Percentiles rank a stretch among this genome's conserved stretches.
These are phyloP conservation scores for Penicillium chermesinum DNA, from an alignment of 495 filamentous ascomycete species.

Conservation along the genomic window DNA sequence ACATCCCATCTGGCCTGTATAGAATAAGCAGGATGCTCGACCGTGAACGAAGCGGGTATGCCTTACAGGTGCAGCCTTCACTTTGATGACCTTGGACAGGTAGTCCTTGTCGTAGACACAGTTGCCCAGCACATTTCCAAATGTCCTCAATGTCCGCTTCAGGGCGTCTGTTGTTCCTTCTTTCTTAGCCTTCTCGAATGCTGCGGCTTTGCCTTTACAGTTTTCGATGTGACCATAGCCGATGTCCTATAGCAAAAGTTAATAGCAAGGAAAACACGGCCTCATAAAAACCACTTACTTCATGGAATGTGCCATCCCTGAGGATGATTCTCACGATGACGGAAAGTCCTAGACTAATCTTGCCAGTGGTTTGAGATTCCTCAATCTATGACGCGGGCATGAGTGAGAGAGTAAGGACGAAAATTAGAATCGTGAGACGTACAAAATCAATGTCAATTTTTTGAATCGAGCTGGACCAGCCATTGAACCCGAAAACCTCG, in stretches of 20 bases:
- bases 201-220: conserved; percentile 85
- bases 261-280: background rate
- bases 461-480: conserved; percentile 88
- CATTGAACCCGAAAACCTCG: conserved; percentile 98
- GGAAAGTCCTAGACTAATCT: conserved; percentile 74
- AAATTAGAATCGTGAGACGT: conserved; percentile 13
- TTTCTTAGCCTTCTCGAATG: conserved; percentile 97
- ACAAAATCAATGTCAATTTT: conserved; percentile 91
- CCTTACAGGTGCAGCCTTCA: conserved; percentile 62
- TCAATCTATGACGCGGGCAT: conserved; percentile 48
- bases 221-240: conserved; percentile 96
- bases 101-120: conserved; percentile 98
- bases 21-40: background rate
- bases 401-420: no score
- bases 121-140: conserved; percentile 94
- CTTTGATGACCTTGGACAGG: conserved; percentile 71
- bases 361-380: conserved; percentile 55
- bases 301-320: conserved; percentile 88
- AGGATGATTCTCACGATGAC: conserved; percentile 86
- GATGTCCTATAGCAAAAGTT: conserved; percentile 57
- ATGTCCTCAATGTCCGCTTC: conserved; percentile 83
- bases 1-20: conserved; percentile 62
- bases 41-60: background rate
- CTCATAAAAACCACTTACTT: conserved; percentile 39
- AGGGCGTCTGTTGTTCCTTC: conserved; percentile 92